Evolutionary conservation across 768 basidiomycete species (phyloP), one percentile per base, ranked within the genome.

Genomic region (Suillus cothurnatus): DNA sequence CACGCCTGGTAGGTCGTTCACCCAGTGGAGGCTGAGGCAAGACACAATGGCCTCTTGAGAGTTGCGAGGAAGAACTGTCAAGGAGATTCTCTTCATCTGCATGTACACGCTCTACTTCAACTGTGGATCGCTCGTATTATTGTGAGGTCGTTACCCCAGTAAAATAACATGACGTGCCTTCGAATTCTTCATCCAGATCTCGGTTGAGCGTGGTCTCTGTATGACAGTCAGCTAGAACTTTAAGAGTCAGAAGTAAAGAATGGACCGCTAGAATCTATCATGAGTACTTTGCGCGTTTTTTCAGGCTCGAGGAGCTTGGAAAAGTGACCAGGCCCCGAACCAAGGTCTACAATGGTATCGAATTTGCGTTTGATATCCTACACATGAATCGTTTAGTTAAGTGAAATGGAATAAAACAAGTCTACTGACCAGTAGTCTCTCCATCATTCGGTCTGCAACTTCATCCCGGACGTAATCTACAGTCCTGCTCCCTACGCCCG

Each of bases 391-490:
- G 55, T 56, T 69, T 31, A 60, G 56, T 38, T 36, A 63, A 58
- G 61, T 26, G 19, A 28, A 36, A 52, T 49, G 60, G 38, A 43
- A 61, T 59, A 57, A 68, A 49, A 66, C 43, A 47, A 61, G 50
- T 68, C 50, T 64, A 62, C 80, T 67, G 72, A 95, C 97, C 81
- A 93, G 77, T 67, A 99, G 86, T 63, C 97, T 84, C 73, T 99
- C 97, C 78, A 94, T 86, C 85, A 99, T 85, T 65, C 91, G 83
- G 67, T 95, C 93, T 26, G 96, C 95, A 11, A 96, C 88, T 74
- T 97, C 97, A 63, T 94, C 86, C 49, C 94, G 86, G 34, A 99
- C 80, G 77, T 98, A 98, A 81, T 99, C 97, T 6, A 95, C 94
- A 0, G 88, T 86, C 71, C 87, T 82, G 70, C 92, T 95, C 36